Evolutionary conservation across 129 eudicot genomes (phyloP), one percentile per base, ranked within the genome.

Genomic region (Chrysanthemum makinoi): DNA sequence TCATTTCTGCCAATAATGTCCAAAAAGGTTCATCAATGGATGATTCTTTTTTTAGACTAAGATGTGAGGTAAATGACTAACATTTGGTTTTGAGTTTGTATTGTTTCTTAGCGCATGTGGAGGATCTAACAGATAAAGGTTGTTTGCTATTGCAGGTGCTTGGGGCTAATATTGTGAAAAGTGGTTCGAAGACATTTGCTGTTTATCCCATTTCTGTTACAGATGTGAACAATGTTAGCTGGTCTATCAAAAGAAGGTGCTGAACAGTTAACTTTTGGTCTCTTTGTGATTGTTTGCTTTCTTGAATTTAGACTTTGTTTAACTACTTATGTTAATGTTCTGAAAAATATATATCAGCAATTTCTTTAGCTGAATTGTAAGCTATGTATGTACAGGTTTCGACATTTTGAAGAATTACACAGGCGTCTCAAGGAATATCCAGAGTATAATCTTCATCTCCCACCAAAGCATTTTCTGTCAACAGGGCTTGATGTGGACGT

Each of bases 221-320:
- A 18, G 97, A 95, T 74, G 81, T 89, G 57, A 86, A 95, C 65
- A 86, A 83, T 63, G 81, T 84, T 74, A 88, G 89, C 81, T 95
- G 99, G 99, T 88, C 97, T 57, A 95, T 95, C 73, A 95, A 95
- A 86, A 84, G 99, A 88, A 95, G 99, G 99, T 95, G 62, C 35
- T 58, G 35, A 10, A 58, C n/a, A 61, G 9, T 30, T 58, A 20
- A 10, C 26, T 58, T 30, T 20, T 20, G 26, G 35, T 30, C 63
- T 58, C 63, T 60, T 24, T 60, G 46, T 58, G 44, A 22, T 60
- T 60, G 7, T 22, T n/a, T n/a, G 14, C 65, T 1, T 60, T 24
- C 46, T 11, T 60, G 65, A 60, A 44, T 24, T 52, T 52, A 52
- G 57, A 52, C 44, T 57, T 28, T 15, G 46, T 39, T 78, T 28